Conservation (phyloP, 345 rosid genomes). For the Citrus unshiu region DNA sequence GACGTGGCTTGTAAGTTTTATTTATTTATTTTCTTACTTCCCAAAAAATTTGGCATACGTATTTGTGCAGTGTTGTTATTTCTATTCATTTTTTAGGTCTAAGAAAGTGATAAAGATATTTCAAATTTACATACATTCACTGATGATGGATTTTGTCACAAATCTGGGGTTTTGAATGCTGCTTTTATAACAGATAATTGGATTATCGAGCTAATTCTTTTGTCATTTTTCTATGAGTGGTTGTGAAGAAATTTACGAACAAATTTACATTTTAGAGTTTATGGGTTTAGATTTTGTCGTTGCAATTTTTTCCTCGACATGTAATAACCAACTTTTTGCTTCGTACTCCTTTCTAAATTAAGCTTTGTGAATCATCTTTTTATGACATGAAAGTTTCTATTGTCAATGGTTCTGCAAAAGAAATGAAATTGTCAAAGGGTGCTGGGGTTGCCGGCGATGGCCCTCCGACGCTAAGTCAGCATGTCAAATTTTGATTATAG, state of each 20-base stretch:
- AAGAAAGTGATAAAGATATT: neutral
- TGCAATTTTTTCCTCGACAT: too few relatives aligned
- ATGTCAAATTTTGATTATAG: too few relatives aligned
- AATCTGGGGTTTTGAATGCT: neutral
- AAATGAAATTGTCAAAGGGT: too few relatives aligned
- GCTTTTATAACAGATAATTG: neutral
- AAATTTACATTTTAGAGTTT: neutral
- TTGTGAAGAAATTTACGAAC: neutral
- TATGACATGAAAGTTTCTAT: too few relatives aligned
- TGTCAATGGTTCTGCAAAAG: too few relatives aligned
- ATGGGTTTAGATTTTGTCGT: neutral
- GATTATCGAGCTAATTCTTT: neutral
- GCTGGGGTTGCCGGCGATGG: too few relatives aligned
- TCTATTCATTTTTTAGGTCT: neutral
- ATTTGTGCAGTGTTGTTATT: neutral
- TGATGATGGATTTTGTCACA: neutral
- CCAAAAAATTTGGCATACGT: neutral
- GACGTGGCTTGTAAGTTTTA: conserved; percentile 76
- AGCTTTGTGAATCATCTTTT: too few relatives aligned
- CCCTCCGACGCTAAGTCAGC: too few relatives aligned
- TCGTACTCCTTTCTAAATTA: too few relatives aligned
- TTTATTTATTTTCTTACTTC: neutral
- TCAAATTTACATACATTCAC: neutral
- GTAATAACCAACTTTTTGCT: too few relatives aligned
- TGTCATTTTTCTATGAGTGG: neutral